Percentiles rank a stretch among this genome's conserved stretches.
These are phyloP conservation scores for Botrytis cinerea DNA, from an alignment of 2,329 filamentous ascomycete genomes.

Conservation along the genomic window DNA sequence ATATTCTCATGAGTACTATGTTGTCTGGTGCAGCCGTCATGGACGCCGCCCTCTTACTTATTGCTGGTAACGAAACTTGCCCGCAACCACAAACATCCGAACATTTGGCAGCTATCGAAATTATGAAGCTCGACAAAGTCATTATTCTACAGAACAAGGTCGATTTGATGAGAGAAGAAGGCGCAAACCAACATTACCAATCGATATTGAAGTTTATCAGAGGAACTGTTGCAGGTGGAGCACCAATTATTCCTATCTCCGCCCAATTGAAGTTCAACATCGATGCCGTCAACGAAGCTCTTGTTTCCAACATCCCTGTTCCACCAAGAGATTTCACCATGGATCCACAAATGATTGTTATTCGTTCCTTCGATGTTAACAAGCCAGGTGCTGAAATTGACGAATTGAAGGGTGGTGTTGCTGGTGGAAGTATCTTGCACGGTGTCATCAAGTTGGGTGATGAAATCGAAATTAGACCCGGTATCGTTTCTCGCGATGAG, in stretches of 20 bases:
- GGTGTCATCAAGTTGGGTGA: conserved; percentile 96
- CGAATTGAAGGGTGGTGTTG: conserved; percentile 97
- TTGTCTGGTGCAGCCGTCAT: conserved; percentile 99
- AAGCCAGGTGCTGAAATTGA: conserved; percentile 99
- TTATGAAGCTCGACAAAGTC: conserved; percentile 99
- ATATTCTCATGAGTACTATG: conserved; percentile 99
- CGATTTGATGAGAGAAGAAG: conserved; percentile 95
- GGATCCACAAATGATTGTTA: conserved; percentile 98
- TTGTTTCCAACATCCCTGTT: conserved; percentile 93
- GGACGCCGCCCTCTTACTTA: conserved; percentile 94
- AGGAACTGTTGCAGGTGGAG: conserved; percentile 91
- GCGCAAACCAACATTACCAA: conserved; percentile 89
- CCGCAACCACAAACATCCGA: conserved; percentile 98
- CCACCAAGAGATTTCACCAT: conserved; percentile 87
- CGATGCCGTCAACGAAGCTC: conserved; percentile 93
- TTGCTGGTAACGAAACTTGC: conserved; percentile 97
- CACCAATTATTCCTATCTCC: conserved; percentile 94
- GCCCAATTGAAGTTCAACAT: conserved; percentile 99
- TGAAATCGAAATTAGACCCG: conserved; percentile 98
- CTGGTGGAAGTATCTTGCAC: conserved; percentile 93
- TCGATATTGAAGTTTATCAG: conserved; percentile 98
- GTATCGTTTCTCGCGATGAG: conserved; percentile 94
- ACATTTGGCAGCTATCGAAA: conserved; percentile 98
- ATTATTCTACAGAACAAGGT: conserved; percentile 99
- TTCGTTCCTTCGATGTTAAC: conserved; percentile 99